Conservation (phyloP, 2,329 filamentous ascomycete genomes). For the Sporothrix pallida region DNA sequence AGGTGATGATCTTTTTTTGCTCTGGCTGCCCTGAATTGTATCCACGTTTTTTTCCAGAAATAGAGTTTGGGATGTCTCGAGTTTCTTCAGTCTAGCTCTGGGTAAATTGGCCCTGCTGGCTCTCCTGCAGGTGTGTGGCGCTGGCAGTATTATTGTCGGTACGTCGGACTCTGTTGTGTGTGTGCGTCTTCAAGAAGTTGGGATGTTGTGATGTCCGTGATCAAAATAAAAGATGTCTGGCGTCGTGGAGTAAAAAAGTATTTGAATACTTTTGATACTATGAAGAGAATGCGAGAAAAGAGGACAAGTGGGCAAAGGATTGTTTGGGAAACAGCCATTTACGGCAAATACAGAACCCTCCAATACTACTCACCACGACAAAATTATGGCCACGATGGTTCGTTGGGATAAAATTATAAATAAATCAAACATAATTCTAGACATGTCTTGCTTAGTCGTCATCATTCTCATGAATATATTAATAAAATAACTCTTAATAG, state of each 20-base stretch:
- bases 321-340: no score
- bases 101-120: neutral
- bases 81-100: neutral
- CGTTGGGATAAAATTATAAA: neutral
- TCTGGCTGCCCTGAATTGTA: neutral
- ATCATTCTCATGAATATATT: neutral
- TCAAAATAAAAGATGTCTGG: neutral
- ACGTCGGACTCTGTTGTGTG: no score
- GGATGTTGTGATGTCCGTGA: neutral
- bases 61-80: neutral
- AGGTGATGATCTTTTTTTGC: constrained; percentile 15
- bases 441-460: neutral
- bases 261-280: neutral
- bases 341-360: neutral
- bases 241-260: neutral
- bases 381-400: neutral
- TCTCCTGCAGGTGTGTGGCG: neutral
- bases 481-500: no score
- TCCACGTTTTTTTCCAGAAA: constrained; percentile 15
- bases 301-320: neutral
- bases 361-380: neutral
- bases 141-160: neutral
- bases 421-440: neutral
- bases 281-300: neutral
- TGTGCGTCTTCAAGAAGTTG: neutral